These are phyloP conservation scores for Cutaneotrichosporon dermatis DNA, from an alignment of 1,284 basidiomycete genomes.

Conservation along the genomic window DNA sequence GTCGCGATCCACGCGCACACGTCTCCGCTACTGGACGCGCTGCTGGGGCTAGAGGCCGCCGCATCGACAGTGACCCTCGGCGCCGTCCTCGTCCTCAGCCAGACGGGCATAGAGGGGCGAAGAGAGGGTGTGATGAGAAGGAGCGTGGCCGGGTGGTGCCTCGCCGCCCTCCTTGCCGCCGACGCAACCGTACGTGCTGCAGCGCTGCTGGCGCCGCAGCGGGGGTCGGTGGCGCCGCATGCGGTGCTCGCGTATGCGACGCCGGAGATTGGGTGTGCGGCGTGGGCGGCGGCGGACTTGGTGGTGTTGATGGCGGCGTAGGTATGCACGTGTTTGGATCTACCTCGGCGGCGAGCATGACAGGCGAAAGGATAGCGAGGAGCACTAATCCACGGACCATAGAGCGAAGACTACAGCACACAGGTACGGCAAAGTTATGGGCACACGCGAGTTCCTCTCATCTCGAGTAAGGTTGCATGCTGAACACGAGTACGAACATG, in stretches of 20 bases:
- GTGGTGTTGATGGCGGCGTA: conserved; percentile 7
- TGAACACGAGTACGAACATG: no score
- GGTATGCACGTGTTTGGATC: no score
- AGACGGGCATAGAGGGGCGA: neutral
- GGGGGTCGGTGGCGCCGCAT: no score
- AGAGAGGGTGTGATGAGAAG: no score
- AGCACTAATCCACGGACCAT: no score
- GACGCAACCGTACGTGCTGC: conserved; percentile 7
- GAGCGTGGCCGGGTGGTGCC: neutral
- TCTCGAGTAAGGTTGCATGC: no score
- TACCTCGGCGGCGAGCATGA: no score
- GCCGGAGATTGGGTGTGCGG: conserved; percentile 6
- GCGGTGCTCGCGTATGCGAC: neutral
- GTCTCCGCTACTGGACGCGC: neutral
- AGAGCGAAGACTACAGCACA: no score
- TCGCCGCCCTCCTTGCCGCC: conserved; percentile 6
- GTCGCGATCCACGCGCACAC: neutral
- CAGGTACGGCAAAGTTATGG: no score
- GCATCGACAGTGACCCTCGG: conserved; percentile 5
- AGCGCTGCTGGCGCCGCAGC: conserved; percentile 2
- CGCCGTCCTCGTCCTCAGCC: conserved; percentile 4
- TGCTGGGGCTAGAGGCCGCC: conserved; percentile 7
- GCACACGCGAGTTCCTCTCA: no score
- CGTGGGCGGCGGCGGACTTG: conserved; percentile 10
- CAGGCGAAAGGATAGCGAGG: no score